Evolutionary conservation across 2,329 filamentous ascomycete species (phyloP).

Genomic region (Aureobasidium uvarum): DNA sequence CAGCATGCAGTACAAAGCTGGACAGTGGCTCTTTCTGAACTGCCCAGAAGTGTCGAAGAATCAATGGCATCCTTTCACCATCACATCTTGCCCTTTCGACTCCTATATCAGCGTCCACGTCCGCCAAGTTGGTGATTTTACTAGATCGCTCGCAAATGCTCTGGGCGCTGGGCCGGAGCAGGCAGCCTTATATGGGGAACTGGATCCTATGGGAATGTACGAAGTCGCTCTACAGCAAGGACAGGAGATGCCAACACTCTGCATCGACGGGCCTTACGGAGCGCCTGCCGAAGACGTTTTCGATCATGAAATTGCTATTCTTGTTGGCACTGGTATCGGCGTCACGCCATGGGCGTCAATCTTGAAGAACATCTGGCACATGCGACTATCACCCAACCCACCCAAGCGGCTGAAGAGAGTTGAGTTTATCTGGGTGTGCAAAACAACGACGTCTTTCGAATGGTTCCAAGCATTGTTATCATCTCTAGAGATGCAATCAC

Average conservation of each 20-base stretch:
- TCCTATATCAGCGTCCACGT: slow-evolving; percentile 93
- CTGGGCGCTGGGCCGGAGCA: slow-evolving; percentile 89
- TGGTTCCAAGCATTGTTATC: slow-evolving; percentile 97
- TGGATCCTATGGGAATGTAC: slow-evolving; percentile 96
- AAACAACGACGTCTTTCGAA: slow-evolving; percentile 91
- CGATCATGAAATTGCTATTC: slow-evolving; percentile 81
- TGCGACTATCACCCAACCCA: slow-evolving; percentile 85
- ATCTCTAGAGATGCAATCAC: slow-evolving; percentile 83
- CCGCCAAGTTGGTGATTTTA: slow-evolving; percentile 96
- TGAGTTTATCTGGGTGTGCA: slow-evolving; percentile 99
- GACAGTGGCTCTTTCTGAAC: slow-evolving; percentile 97
- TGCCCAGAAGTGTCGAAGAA: slow-evolving; percentile 81
- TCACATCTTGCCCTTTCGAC: slow-evolving; percentile 96
- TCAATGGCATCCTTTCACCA: slow-evolving; percentile 99
- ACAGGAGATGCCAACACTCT: slow-evolving; percentile 83
- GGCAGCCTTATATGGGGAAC: slow-evolving; percentile 81
- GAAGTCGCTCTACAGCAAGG: slow-evolving; percentile 93
- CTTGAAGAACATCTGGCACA: slow-evolving; percentile 97
- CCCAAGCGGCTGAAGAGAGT: slow-evolving; percentile 86
- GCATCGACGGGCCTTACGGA: slow-evolving; percentile 93
- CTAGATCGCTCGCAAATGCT: slow-evolving; percentile 85
- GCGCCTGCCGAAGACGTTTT: slow-evolving; percentile 98
- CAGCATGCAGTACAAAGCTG: slow-evolving; percentile 96
- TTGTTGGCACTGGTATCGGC: slow-evolving; percentile 83
- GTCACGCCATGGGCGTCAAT: slow-evolving; percentile 86